Base-by-base conservation (phyloP, 768 basidiomycete genomes). In the Phaffia tasmanica region DNA sequence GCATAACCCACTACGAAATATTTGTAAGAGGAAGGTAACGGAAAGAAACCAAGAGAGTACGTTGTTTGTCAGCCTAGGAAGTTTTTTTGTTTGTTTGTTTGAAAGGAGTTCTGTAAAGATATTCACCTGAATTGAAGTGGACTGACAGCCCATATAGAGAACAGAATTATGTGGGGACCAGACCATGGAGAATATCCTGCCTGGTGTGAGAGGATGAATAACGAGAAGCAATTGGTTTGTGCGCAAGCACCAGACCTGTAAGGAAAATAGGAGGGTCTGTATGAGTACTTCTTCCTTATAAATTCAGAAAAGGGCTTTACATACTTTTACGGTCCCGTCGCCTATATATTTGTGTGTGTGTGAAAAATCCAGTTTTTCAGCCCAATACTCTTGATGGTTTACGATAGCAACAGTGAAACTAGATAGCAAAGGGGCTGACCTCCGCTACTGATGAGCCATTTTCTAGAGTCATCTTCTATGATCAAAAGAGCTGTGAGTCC, bases 121-220 rank as follows among this genome's bases (percentile, higher is more conserved):
- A 48, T 55, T 30, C 21, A 66, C 65, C 53, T 66, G 66, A 35
- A 69, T 69, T 21, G 56, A 50, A 2, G 67, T 69, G 16, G 67
- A 69, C 47, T 69, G 67, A 21, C 57, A 59, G 50, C 67, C 67
- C 49, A 63, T 42, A 57, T 69, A 69, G 23, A 69, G 67, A 1
- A 61, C 25, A 14, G 66, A 62, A 8, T 47, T 55, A 25, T 30
- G 15, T 9, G 59, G 23, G 55, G 42, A 62, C 51, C 42, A 67
- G 21, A 67, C 46, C 16, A 67, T 47, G 19, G 66, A 67, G 42
- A 62, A 61, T 6, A 67, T 62, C 1, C 51, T 61, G 5, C 66
- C 66, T 25, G 66, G 56, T 30, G 50, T 42, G 47, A 50, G 25
- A 4, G 66, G 66, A 27, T 67, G 51, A 29, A 67, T 61, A 46